phyloP scores from a whole-genome alignment of 2,329 filamentous ascomycete species.

The Curvularia hawaiiensis region DNA sequence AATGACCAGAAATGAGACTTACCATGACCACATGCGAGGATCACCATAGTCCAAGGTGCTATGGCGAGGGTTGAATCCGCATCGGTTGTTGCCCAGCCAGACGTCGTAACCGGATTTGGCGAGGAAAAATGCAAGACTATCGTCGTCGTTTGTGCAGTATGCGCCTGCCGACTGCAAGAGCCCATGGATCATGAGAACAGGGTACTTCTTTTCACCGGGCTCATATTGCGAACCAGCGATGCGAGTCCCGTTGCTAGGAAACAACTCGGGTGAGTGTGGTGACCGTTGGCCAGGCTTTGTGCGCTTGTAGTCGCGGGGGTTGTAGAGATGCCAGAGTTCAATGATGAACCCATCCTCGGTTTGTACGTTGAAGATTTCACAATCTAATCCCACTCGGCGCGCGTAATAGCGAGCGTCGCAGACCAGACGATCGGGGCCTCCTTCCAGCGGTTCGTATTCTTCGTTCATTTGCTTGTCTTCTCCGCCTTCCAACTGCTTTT shows the following conservation, averaged over 20 bases:
- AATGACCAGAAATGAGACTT: too few relatives aligned
- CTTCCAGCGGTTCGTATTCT: constrained; percentile 76
- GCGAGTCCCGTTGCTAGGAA: constrained; percentile 50
- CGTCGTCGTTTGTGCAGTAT: constrained; percentile 88
- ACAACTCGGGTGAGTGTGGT: constrained; percentile 66
- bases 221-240: constrained; percentile 35
- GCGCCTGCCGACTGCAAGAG: constrained; percentile 86
- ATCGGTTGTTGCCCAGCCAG: constrained; percentile 93
- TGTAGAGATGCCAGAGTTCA: constrained; percentile 85
- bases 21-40: constrained; percentile 90
- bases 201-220: constrained; percentile 67
- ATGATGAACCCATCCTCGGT: constrained; percentile 95
- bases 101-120: constrained; percentile 93
- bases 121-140: constrained; percentile 88
- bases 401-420: constrained; percentile 88
- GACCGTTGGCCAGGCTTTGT: constrained; percentile 56
- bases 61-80: constrained; percentile 82
- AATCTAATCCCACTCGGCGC: constrained; percentile 81
- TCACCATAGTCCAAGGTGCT: constrained; percentile 71
- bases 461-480: constrained; percentile 52
- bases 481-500: constrained; percentile 45
- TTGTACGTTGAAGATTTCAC: constrained; percentile 82
- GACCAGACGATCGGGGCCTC: constrained; percentile 76
- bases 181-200: constrained; percentile 85
- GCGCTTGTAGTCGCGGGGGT: constrained; percentile 73